phyloP scores from a whole-genome alignment of 139 green algal species.

The Nannochloris sp. region DNA sequence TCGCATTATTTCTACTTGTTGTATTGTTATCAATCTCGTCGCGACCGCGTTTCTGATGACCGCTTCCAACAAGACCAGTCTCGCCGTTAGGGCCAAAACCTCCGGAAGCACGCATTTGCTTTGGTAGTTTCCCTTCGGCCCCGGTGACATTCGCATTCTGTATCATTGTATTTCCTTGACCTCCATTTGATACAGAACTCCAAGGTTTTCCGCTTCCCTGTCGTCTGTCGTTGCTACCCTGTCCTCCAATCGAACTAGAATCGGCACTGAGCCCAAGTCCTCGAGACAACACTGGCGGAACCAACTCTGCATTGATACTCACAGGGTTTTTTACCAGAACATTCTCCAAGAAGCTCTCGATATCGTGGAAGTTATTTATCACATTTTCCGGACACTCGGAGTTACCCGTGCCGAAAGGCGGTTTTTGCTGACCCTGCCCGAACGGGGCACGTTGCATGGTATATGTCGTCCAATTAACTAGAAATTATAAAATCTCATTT shows the following conservation, averaged over 20 bases:
- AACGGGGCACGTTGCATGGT: neutral
- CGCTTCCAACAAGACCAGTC: neutral
- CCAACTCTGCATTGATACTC: slow-evolving; percentile 5
- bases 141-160: neutral
- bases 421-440: neutral
- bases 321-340: slow-evolving; percentile 8
- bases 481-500: no score
- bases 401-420: neutral
- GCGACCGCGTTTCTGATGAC: no score
- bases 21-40: no score
- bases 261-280: slow-evolving; percentile 11
- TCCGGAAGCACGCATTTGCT: neutral
- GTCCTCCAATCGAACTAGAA: neutral
- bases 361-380: slow-evolving; percentile 3
- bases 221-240: neutral
- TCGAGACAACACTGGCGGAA: slow-evolving; percentile 8
- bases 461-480: neutral
- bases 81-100: neutral
- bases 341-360: slow-evolving; percentile 16
- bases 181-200: slow-evolving; percentile 2
- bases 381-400: neutral
- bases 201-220: slow-evolving; percentile 2
- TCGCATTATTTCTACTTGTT: no score
- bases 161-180: neutral
- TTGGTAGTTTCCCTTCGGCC: neutral